Evolutionary conservation across 257 asterid genomes (phyloP).

Genomic region (Scutellaria galericulata): DNA sequence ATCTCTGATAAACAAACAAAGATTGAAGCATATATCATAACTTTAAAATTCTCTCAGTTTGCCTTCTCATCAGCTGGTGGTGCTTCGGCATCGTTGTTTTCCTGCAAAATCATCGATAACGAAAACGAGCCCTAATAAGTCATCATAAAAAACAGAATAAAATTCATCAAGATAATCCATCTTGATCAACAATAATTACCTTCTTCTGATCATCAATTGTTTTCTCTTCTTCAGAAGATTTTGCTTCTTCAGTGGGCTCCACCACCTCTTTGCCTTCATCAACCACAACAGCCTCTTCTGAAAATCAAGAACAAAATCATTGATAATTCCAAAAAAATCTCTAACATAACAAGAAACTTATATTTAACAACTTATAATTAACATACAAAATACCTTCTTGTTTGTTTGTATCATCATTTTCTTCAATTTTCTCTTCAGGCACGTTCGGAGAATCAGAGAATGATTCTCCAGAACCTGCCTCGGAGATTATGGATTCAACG

Average conservation of each 20-base stretch:
- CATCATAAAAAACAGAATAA: neutral
- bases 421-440: neutral
- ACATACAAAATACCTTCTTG: slow-evolving; percentile 43
- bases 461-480: slow-evolving; percentile 16
- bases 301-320: neutral
- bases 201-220: slow-evolving; percentile 36
- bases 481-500: slow-evolving; percentile 22
- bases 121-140: neutral
- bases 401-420: slow-evolving; percentile 36
- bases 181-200: too few relatives aligned
- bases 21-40: neutral
- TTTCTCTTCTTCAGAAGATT: slow-evolving; percentile 45
- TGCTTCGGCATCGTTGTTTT: slow-evolving; percentile 36
- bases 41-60: slow-evolving; percentile 32
- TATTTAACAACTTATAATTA: neutral
- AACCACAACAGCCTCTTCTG: slow-evolving; percentile 48
- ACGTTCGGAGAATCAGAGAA: slow-evolving; percentile 28
- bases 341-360: neutral
- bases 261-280: slow-evolving; percentile 46
- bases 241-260: slow-evolving; percentile 40
- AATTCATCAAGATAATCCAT: neutral
- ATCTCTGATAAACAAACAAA: slow-evolving; percentile 23
- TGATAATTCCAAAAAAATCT: neutral
- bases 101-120: slow-evolving; percentile 45
- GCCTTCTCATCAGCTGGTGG: slow-evolving; percentile 44